Evolutionary conservation across 768 basidiomycete genomes (phyloP).

Genomic region (Lactifluus volemus): DNA sequence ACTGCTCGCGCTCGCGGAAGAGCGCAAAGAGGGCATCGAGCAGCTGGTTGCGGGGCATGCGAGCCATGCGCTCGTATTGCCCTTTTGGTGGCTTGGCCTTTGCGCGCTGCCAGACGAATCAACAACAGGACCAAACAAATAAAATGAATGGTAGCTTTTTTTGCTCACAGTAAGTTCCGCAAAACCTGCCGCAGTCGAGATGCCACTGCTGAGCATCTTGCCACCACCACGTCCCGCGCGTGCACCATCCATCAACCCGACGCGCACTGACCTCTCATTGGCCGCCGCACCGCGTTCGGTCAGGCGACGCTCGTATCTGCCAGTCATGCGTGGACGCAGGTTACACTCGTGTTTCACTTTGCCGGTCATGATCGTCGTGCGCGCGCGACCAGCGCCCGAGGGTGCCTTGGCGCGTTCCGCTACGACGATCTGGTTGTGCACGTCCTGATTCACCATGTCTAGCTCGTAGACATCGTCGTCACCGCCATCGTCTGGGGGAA

Average conservation of each 20-base stretch:
- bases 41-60: conserved; percentile 83
- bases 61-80: conserved; percentile 81
- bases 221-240: conserved; percentile 64
- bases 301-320: conserved; percentile 64
- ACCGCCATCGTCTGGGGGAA: conserved; percentile 48
- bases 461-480: conserved; percentile 68
- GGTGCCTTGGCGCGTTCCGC: conserved; percentile 72
- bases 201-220: conserved; percentile 72
- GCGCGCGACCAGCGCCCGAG: conserved; percentile 42
- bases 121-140: too few relatives aligned
- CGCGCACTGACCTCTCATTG: conserved; percentile 57
- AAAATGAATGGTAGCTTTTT: too few relatives aligned
- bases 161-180: conserved; percentile 54
- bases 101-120: conserved; percentile 37
- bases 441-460: conserved; percentile 76
- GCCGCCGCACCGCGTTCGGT: conserved; percentile 55
- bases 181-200: conserved; percentile 54
- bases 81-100: conserved; percentile 63
- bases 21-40: conserved; percentile 72
- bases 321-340: conserved; percentile 58
- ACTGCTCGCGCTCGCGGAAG: conserved; percentile 73
- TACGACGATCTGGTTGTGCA: conserved; percentile 80
- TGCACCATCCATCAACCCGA: conserved; percentile 67
- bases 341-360: conserved; percentile 77
- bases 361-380: conserved; percentile 72